Evolutionary conservation across 2,329 filamentous ascomycete genomes (phyloP).

Genomic region (Colletotrichum orbiculare): DNA sequence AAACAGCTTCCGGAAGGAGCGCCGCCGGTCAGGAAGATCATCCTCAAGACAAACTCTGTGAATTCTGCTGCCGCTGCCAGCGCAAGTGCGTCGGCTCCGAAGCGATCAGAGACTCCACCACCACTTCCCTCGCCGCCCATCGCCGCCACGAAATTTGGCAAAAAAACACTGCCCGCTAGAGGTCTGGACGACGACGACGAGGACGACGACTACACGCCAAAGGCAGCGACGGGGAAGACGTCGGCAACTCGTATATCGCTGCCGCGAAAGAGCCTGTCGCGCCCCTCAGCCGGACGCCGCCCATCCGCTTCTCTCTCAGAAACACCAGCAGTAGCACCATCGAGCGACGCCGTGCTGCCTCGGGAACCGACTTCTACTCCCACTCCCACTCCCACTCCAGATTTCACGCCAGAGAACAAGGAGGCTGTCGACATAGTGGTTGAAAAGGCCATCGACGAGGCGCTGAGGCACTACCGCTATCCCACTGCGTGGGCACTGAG

Average conservation of each 20-base stretch:
- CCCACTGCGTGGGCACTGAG: constrained; percentile 72
- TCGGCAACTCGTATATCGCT: constrained; percentile 26
- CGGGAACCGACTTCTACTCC: constrained; percentile 18
- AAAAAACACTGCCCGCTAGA: constrained; percentile 26
- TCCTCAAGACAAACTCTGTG: constrained; percentile 51
- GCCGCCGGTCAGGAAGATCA: constrained; percentile 54
- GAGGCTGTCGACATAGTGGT: constrained; percentile 64
- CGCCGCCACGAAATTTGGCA: constrained; percentile 17
- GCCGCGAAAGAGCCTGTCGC: constrained; percentile 35
- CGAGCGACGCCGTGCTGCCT: constrained; percentile 34
- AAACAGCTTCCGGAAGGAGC: constrained; percentile 45
- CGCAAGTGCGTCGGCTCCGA: constrained; percentile 22
- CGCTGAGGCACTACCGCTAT: constrained; percentile 66
- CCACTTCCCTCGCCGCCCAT: constrained; percentile 29
- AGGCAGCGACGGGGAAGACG: constrained; percentile 26
- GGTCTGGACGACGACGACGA: constrained; percentile 34
- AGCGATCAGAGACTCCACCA: constrained; percentile 33
- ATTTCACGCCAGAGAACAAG: constrained; percentile 44
- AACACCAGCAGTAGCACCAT: constrained; percentile 10
- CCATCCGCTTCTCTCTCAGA: constrained; percentile 30
- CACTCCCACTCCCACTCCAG: constrained; percentile 20
- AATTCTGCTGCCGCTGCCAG: constrained; percentile 36
- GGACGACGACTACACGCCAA: constrained; percentile 30
- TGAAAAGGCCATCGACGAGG: constrained; percentile 68
- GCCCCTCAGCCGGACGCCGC: constrained; percentile 32